Evolutionary conservation across 495 filamentous ascomycete species (phyloP), one percentile per base, ranked within the genome.

Genomic region (Chaetomidium leptoderma): DNA sequence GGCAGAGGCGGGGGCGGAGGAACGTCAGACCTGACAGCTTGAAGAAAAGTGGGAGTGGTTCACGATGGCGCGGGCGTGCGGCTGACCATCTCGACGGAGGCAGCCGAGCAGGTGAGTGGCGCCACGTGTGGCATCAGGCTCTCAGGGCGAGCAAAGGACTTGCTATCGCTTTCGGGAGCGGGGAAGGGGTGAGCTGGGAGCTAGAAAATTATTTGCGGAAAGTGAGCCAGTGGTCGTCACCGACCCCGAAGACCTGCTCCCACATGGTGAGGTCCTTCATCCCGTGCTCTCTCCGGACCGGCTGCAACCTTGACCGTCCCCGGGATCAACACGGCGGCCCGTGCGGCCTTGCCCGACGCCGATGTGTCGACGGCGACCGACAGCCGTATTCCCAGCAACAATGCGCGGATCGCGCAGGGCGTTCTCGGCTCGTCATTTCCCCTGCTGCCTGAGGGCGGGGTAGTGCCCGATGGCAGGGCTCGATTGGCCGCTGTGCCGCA

Each of bases 21-120:
- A 50, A 36, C 30, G 8, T 50, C 47, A 50, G 45, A 32, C 45
- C 29, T 33, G 27, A 48, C 8, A 48, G 45, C 46, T 33, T 35
- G 29, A 30, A 49, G 29, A 49, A 49, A 35, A 49, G 46, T 32
- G 5, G 4, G 42, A 45, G 11, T 4, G 11, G 42, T 45, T 37
- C 13, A 37, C 35, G 13, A 37, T 16, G n/a, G 13, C 16, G 10
- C 2, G n/a, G 35, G 35, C 36, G n/a, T 39, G 8, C 36, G 5
- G 36, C 36, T 19, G 36, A 39, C 36, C 5, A 39, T 39, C 3
- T 19, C 36, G n/a, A 39, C 4, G 19, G 40, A 43, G 40, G 40
- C 19, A 43, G 17, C 40, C 40, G 19, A 43, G 40, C 19, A 43
- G 40, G 19, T 19, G 7, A 14, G 40, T 24, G 40, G 40, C 40